Evolutionary conservation across 805 yeast genomes (phyloP), one percentile per base, ranked within the genome.

Genomic region (Saccharomycopsis sp.): DNA sequence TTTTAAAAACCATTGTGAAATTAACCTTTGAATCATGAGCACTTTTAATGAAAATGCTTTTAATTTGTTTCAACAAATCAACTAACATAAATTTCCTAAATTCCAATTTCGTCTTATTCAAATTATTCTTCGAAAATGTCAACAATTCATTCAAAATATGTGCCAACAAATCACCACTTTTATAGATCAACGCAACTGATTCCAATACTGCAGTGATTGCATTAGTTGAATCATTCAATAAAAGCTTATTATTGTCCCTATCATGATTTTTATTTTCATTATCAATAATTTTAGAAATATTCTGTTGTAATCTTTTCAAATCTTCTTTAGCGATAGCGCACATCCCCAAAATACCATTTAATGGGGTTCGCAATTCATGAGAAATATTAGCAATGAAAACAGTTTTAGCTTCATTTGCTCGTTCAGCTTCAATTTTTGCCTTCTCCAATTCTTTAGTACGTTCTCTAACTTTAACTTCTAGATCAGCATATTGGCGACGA

Each of bases 361-460:
- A 68, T 1, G 98, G 98, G 0, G 97, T 93, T 54, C 97, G 75
- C 57, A 93, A 70, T 65, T 93, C 98, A 61, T 87, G 96, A 0
- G 96, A 85, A 14, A 87, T 88, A 54, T 89, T 85, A 2, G 96
- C 96, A 56, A 87, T 81, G 59, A 87, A 87, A 4, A 86, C 88
- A 4, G 97, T 89, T 58, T 93, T 93, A 2, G 97, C 96, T 54
- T 93, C 97, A 61, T 90, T 90, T 1, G 98, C 98, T 23, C 83
- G 78, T 63, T 90, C 97, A 0, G 96, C 97, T 58, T 82, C 85
- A 24, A 83, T 74, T 55, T 86, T 85, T 7, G 96, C 93, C 1
- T 81, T 81, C 60, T 89, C 96, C 35, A 90, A 70, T 60, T 90
- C 96, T 55, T 76, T 79, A 0, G 97, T 90, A 58, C 97, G 73